phyloP scores from a whole-genome alignment of 1,284 basidiomycete genomes.

The Cryptococcus maquisensis region DNA sequence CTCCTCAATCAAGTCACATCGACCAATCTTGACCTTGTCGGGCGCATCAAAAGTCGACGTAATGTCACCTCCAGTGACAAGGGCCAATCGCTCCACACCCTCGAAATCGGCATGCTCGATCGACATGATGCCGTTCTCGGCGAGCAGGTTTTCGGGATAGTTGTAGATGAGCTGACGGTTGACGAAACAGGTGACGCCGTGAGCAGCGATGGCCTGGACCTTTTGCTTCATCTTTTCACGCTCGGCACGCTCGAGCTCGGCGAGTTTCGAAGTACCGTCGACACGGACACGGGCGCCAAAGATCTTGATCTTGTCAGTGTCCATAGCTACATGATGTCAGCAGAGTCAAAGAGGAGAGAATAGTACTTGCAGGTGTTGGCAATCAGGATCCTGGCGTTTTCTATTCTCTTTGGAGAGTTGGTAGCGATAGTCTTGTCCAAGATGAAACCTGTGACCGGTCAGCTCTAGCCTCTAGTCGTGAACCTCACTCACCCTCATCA shows the following conservation, averaged over 20 bases:
- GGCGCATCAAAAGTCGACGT: constrained; percentile 92
- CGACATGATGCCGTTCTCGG: constrained; percentile 90
- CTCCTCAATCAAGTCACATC: constrained; percentile 94
- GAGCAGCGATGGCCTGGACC: constrained; percentile 87
- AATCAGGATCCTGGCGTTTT: constrained; percentile 94
- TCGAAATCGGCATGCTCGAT: constrained; percentile 99
- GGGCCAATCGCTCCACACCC: constrained; percentile 90
- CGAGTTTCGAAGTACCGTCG: constrained; percentile 91
- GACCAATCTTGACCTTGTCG: constrained; percentile 87
- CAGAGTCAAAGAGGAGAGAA: not conserved
- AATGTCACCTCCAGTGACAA: constrained; percentile 98
- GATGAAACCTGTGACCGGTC: constrained; percentile 70
- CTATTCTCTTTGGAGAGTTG: constrained; percentile 90
- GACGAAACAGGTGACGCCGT: constrained; percentile 97
- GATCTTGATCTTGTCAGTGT: constrained; percentile 99
- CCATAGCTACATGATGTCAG: constrained; percentile 70
- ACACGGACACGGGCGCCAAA: constrained; percentile 96
- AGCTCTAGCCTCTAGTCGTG: not conserved
- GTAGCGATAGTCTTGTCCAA: constrained; percentile 94
- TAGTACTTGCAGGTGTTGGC: constrained; percentile 81
- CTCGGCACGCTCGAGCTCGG: constrained; percentile 97
- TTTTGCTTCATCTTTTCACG: constrained; percentile 99
- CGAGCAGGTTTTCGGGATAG: constrained; percentile 90
- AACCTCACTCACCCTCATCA: constrained; percentile 68
- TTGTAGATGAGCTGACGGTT: constrained; percentile 99